Base-by-base conservation (phyloP, 2,329 filamentous ascomycete species). In the Penicillium nordicum region DNA sequence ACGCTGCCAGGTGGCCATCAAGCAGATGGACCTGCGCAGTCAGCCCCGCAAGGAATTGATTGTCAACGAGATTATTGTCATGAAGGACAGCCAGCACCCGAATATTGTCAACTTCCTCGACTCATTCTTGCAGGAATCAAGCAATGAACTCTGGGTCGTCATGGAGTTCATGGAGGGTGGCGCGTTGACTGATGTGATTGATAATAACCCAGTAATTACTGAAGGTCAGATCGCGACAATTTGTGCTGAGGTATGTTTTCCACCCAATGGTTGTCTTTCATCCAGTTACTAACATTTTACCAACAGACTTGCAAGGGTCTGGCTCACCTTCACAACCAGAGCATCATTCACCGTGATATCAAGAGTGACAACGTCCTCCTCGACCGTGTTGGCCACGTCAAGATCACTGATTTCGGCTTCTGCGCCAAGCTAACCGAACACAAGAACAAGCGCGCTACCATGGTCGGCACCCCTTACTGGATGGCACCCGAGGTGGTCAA, bases 81-180 rank as follows among this genome's bases (percentile, higher is more conserved):
- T 99, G 94, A 97, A 97, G 79, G 94, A 99, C 78, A 96, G 91
- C 80, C 90, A 92, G 72, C 94, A 99, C 75, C 88, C 89, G 59
- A 99, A 99, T 76, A 99, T 99, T 79, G 94, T 99, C 76, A 99
- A 99, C 78, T 99, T 96, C 78, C 80, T 99, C 34, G 94, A 99
- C 67, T 92, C 93, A 4, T 99, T 97, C 81, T 79, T 99, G 70
- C 90, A 94, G 69, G 96, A 97, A 74, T 93, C 94, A 74, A 92
- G 90, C 68, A 85, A 89, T 53, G 94, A 99, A 74, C 83, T 99
- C n/a, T 99, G 94, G 94, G 92, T 99, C 11, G 93, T 99, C 50
- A 96, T 99, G 94, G 94, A 99, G 78, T 99, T 92, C 70, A 99
- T 99, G 94, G 94, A 99, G 78, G 94, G 94, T 67, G 94, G 94